Evolutionary conservation across 2,329 filamentous ascomycete species (phyloP), one percentile per base, ranked within the genome.

Genomic region (Aureobasidium pullulans): DNA sequence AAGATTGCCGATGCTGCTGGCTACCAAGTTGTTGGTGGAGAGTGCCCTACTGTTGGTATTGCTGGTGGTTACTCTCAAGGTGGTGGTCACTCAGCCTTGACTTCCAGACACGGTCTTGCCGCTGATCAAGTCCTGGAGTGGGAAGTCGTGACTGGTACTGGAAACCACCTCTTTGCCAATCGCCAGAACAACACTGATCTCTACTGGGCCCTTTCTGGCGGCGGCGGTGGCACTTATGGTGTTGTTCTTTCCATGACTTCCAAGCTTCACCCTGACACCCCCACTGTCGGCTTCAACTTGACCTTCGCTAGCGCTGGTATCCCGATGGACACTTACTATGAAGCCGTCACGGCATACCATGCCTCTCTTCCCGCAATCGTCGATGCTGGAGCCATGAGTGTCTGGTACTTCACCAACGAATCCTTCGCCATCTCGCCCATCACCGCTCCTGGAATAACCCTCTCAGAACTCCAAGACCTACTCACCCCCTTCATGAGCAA

Each of bases 121-220:
- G 83, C 82, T 0, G 84, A 87, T 63, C 79, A 87, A 52, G 76
- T 79, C 0, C 72, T 87, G 2, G 75, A 79, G 29, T 68, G 63
- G 64, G 66, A 70, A 39, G 62, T 71, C 1, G 75, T 87, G n/a
- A 81, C 78, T 7, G 79, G 76, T 0, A 66, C 68, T 15, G 82
- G 83, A 2, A 60, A 74, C 15, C 65, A 78, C n/a, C 62, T 84
- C 1, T 77, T 69, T 2, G 82, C 81, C 0, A 78, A 74, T 4
- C 74, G 72, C 0, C 66, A 65, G 0, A 62, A 77, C 34, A 81
- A 86, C 63, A 60, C 72, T 0, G 84, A 86, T 54, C 72, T 87
- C 1, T 87, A 83, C 72, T 88, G 84, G 84, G 85, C 84, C 1
- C 69, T 86, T 1, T 75, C 75, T 43, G 83, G 84, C 3, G 83